Conservation (phyloP, 176 grass and related monocot species). For the Guadua angustifolia region DNA sequence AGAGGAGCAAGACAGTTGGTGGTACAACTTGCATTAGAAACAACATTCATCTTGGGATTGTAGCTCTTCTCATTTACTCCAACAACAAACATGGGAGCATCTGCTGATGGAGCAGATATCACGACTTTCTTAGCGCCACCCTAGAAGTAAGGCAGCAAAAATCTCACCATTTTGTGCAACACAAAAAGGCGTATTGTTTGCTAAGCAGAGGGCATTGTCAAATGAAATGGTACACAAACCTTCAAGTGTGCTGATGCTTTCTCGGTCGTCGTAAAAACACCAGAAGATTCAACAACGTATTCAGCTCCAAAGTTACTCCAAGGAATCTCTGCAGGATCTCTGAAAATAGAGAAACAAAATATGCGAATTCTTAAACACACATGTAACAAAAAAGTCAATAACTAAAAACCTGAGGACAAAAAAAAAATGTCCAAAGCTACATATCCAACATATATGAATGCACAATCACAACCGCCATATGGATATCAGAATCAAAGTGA, state of each 20-base stretch:
- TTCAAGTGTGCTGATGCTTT: slow-evolving; percentile 91
- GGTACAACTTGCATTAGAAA: slow-evolving; percentile 98
- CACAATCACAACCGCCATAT: background rate
- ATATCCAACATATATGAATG: slow-evolving; percentile 31
- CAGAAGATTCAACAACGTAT: slow-evolving; percentile 94
- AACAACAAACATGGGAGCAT: slow-evolving; percentile 99
- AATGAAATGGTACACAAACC: slow-evolving; percentile 51
- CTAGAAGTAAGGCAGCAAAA: slow-evolving; percentile 52
- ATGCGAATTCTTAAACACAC: background rate
- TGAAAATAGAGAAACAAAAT: slow-evolving; percentile 46
- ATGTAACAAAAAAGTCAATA: background rate
- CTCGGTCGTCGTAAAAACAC: slow-evolving; percentile 82
- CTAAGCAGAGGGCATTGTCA: slow-evolving; percentile 1
- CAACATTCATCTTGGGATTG: slow-evolving; percentile 83
- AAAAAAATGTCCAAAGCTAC: slow-evolving; percentile 18
- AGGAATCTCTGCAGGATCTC: slow-evolving; percentile 89
- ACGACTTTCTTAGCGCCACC: slow-evolving; percentile 98
- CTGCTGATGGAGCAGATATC: slow-evolving; percentile 94
- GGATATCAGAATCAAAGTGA: background rate
- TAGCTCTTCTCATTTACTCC: slow-evolving; percentile 93
- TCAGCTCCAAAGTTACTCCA: slow-evolving; percentile 87
- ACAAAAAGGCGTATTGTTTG: background rate
- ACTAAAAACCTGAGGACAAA: background rate
- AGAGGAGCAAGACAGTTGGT: slow-evolving; percentile 99
- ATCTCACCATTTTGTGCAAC: slow-evolving; percentile 22